Evolutionary conservation across 768 basidiomycete genomes (phyloP).

Genomic region (Cystobasidium tubakii): DNA sequence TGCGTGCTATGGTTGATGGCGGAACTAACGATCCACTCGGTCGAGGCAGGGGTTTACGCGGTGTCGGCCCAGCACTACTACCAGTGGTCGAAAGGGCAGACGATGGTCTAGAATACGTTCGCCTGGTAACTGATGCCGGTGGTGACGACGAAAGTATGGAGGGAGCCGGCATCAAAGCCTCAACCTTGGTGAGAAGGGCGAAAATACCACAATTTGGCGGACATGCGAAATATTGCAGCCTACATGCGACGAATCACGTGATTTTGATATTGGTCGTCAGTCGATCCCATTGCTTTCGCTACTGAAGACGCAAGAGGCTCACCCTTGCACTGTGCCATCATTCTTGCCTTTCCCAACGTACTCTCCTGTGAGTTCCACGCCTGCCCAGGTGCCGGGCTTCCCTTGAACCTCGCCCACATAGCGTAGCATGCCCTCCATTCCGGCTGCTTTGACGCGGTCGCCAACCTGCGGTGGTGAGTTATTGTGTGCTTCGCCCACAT

Average conservation of each 20-base stretch:
- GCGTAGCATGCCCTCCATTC: slow-evolving; percentile 67
- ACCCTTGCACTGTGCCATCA: slow-evolving; percentile 83
- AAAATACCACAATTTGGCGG: slow-evolving; percentile 85
- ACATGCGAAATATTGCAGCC: slow-evolving; percentile 77
- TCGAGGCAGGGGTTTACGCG: slow-evolving; percentile 15
- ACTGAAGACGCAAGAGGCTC: slow-evolving; percentile 50
- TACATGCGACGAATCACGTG: slow-evolving; percentile 47
- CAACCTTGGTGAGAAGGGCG: slow-evolving; percentile 73
- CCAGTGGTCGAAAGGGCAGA: neutral
- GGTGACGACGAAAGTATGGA: neutral
- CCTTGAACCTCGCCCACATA: slow-evolving; percentile 81
- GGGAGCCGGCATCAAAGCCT: slow-evolving; percentile 58
- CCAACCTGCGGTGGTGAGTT: slow-evolving; percentile 5
- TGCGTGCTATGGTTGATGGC: slow-evolving; percentile 21
- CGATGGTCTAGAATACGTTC: neutral
- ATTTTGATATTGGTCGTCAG: neutral
- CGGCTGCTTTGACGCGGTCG: slow-evolving; percentile 22
- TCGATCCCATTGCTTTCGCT: neutral
- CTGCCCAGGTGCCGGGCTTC: slow-evolving; percentile 85
- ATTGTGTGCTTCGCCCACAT: neutral
- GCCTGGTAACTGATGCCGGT: slow-evolving; percentile 42
- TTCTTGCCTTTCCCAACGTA: slow-evolving; percentile 92
- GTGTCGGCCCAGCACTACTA: slow-evolving; percentile 22
- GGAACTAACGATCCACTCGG: neutral
- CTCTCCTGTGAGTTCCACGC: slow-evolving; percentile 78